Evolutionary conservation across 116 monocot genomes (phyloP).

Genomic region (Iris pallida): DNA sequence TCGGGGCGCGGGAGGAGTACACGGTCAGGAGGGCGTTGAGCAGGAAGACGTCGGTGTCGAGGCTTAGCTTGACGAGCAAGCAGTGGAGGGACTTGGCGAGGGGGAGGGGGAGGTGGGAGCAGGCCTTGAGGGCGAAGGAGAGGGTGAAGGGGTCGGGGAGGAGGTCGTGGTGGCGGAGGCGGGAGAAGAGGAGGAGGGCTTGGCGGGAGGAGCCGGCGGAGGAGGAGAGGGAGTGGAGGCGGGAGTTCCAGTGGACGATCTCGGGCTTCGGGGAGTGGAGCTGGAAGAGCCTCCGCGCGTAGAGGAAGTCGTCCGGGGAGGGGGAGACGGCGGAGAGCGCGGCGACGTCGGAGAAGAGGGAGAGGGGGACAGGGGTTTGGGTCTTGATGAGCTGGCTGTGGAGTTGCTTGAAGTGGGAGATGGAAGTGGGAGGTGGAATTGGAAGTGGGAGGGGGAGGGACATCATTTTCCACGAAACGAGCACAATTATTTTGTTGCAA

Average conservation of each 20-base stretch:
- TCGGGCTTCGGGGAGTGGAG: conserved; percentile 4
- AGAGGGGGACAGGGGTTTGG: conserved; percentile 8
- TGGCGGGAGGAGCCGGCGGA: background rate
- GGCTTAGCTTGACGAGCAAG: conserved; percentile 9
- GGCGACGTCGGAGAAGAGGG: conserved; percentile 10
- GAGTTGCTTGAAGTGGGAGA: conserved; percentile 15
- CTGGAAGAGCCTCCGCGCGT: conserved; percentile 8
- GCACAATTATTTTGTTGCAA: too few species aligned
- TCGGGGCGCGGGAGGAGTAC: conserved; percentile 1
- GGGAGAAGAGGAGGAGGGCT: conserved; percentile 11
- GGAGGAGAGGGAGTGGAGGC: conserved; percentile 10
- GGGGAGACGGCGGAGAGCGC: conserved; percentile 17
- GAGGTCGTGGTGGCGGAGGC: conserved; percentile 10
- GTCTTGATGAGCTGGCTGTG: conserved; percentile 19
- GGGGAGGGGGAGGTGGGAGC: background rate
- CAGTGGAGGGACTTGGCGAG: conserved; percentile 4
- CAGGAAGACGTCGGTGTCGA: conserved; percentile 11
- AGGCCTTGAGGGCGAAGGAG: conserved; percentile 20
- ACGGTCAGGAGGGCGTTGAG: conserved; percentile 9
- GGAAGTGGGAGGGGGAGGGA: background rate
- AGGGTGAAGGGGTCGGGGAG: conserved; percentile 19
- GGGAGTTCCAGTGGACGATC: conserved; percentile 20
- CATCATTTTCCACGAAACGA: too few species aligned
- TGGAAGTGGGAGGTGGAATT: conserved; percentile 12
- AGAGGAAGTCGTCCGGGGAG: conserved; percentile 13